phyloP scores from a whole-genome alignment of 805 yeast species.

The Yarrowia yakushimensis region DNA sequence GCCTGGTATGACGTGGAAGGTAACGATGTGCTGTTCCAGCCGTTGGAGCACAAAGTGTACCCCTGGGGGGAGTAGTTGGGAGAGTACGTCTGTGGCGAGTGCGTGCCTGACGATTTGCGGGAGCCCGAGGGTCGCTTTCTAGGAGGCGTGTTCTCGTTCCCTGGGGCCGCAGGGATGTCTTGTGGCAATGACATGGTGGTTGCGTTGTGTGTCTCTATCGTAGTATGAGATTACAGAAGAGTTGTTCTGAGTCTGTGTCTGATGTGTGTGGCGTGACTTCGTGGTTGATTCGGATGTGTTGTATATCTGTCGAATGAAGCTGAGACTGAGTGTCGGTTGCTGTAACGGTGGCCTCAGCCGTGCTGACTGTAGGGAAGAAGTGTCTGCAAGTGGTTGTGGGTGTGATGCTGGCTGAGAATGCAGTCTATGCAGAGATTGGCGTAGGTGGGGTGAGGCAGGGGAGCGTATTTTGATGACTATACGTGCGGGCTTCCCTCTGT shows the following conservation, averaged over 20 bases:
- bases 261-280: background rate
- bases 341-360: background rate
- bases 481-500: background rate
- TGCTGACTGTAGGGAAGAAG: background rate
- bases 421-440: conserved; percentile 15
- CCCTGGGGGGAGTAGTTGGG: conserved; percentile 20
- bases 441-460: background rate
- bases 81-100: conserved; percentile 16
- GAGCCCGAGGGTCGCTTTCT: background rate
- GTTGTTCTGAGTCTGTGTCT: background rate
- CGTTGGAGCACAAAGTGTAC: conserved; percentile 19
- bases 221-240: background rate
- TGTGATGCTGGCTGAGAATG: background rate
- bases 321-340: background rate
- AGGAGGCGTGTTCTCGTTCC: conserved; percentile 13
- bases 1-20: conserved; percentile 17
- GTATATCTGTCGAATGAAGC: background rate
- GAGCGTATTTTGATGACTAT: background rate
- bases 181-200: conserved; percentile 1
- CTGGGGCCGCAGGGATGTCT: conserved; percentile 6
- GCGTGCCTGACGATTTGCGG: conserved; percentile 1
- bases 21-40: conserved; percentile 10
- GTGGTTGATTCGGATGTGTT: background rate
- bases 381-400: background rate
- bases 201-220: background rate